Evolutionary conservation across 208 protist species (phyloP).

Genomic region (Leishmania turanica): DNA sequence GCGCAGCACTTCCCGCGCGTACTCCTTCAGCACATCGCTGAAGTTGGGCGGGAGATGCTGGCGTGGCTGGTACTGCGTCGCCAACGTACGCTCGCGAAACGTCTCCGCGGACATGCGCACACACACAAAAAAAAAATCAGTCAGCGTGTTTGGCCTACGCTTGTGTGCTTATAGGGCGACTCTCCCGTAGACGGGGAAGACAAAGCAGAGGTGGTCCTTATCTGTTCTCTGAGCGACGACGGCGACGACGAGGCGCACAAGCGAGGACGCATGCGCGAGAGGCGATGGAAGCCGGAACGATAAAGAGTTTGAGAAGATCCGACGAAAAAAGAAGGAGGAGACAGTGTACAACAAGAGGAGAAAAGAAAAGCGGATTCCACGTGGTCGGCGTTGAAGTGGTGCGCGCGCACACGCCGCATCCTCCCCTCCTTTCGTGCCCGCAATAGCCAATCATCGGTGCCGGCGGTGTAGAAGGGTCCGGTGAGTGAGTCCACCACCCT

Average conservation of each 20-base stretch:
- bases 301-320: not conserved
- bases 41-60: constrained; percentile 90
- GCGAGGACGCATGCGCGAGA: not conserved
- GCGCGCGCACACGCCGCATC: too few species aligned
- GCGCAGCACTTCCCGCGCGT: constrained; percentile 93
- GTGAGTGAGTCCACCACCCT: not conserved
- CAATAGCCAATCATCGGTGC: not conserved
- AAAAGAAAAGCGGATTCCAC: not conserved
- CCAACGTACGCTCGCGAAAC: constrained; percentile 86
- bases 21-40: constrained; percentile 89
- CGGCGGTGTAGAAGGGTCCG: not conserved
- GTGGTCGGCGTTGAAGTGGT: not conserved
- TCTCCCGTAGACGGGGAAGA: not conserved
- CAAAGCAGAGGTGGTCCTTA: not conserved
- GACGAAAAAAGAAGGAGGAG: not conserved
- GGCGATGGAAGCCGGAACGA: not conserved
- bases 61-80: constrained; percentile 87
- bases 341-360: not conserved
- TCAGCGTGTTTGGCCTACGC: not conserved
- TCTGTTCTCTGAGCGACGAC: not conserved
- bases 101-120: constrained; percentile 38
- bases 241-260: not conserved
- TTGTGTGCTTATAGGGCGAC: not conserved
- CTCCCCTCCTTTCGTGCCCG: not conserved
- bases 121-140: not conserved